phyloP scores from a whole-genome alignment of 257 asterid species.

The Echium plantagineum region DNA sequence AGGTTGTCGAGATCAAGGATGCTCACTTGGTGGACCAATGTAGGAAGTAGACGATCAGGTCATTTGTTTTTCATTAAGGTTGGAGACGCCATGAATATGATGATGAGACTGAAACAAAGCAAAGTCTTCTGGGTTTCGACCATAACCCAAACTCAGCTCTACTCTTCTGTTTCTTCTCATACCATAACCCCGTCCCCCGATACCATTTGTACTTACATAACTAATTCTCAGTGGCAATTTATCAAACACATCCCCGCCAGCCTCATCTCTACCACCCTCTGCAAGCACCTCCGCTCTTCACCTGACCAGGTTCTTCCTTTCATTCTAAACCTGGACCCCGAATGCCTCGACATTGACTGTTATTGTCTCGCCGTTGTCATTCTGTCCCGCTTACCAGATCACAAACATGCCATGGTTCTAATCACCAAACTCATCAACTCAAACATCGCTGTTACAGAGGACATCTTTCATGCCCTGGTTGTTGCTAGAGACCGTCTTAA shows the following conservation, averaged over 20 bases:
- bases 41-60: too few species aligned
- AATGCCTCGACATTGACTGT: slow-evolving; percentile 23
- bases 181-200: too few species aligned
- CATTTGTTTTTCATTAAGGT: too few species aligned
- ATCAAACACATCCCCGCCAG: slow-evolving; percentile 42
- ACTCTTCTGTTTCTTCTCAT: too few species aligned
- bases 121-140: too few species aligned
- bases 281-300: slow-evolving; percentile 26
- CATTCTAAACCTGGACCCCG: slow-evolving; percentile 20
- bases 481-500: slow-evolving; percentile 27
- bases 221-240: slow-evolving; percentile 49
- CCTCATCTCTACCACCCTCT: slow-evolving; percentile 26
- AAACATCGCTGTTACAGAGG: slow-evolving; percentile 11
- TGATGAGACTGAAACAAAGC: too few species aligned
- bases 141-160: too few species aligned
- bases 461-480: slow-evolving; percentile 29
- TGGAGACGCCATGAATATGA: too few species aligned
- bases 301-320: slow-evolving; percentile 24
- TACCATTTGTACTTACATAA: slow-evolving; percentile 1
- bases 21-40: too few species aligned
- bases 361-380: slow-evolving; percentile 36
- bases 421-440: slow-evolving; percentile 24
- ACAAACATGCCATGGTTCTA: slow-evolving; percentile 34
- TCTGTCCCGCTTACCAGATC: slow-evolving; percentile 34
- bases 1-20: too few species aligned